Evolutionary conservation across 257 asterid species (phyloP), one percentile per base, ranked within the genome.

Genomic region (Misopates orontium): DNA sequence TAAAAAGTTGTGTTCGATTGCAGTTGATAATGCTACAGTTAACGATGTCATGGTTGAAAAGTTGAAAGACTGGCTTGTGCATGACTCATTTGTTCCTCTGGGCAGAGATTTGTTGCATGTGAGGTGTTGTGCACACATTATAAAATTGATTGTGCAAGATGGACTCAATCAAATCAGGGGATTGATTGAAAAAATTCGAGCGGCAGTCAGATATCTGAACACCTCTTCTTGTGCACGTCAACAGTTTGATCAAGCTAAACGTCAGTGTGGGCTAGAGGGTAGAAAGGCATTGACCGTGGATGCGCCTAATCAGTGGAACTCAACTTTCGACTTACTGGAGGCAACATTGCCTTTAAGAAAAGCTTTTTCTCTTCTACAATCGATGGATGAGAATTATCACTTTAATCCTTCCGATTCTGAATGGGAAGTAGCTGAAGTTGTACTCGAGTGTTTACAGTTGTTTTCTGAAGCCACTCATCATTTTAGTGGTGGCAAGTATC

Each of bases 381-480:
- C 14, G 9, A 13, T 17, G 2, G 39, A 57, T 16, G 0, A 1
- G 3, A 11, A 19, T 0, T 57, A 57, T 31, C 15, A 25, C 2
- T 32, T 5, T 3, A 14, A 31, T 14, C 48, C 63, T 5, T 11
- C 40, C 4, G 1, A 10, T n/a, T 2, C 16, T 13, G 63, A 31
- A 4, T 57, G 44, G 47, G 45, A 57, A 0, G 44, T 57, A 14
- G 47, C 63, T 0, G 42, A 17, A 13, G 60, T 21, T 20, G 41
- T 55, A 21, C 7, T 55, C 2, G 60, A 28, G 17, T 59, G 65
- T 22, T 49, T 72, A 21, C 22, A 28, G 5, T 58, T 10, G 2
- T 60, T 66, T 2, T 59, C 21, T n/a, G 57, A 65, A n/a, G 68
- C 77, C 5, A 60, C 64, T 12, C 56, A 54, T 23, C 36, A 51